phyloP scores from a whole-genome alignment of 2,329 filamentous ascomycete species.

The Stemphylium beticola region DNA sequence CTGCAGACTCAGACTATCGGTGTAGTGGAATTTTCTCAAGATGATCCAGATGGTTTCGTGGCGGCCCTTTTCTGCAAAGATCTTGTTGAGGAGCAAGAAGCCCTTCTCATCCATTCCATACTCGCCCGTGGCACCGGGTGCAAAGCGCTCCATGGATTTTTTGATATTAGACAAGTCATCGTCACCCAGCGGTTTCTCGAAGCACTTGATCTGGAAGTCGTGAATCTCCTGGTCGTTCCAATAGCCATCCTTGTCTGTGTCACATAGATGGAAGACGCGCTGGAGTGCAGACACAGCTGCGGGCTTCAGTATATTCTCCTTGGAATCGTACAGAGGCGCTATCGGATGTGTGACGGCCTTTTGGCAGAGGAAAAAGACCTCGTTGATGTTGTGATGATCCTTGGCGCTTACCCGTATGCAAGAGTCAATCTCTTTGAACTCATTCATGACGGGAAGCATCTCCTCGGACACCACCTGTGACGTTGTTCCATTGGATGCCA shows the following conservation, averaged over 20 bases:
- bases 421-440: conserved; percentile 98
- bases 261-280: conserved; percentile 92
- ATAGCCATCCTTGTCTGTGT: conserved; percentile 94
- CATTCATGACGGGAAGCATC: conserved; percentile 97
- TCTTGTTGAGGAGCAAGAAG: conserved; percentile 89
- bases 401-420: conserved; percentile 94
- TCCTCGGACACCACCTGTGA: conserved; percentile 92
- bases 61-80: conserved; percentile 95
- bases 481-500: conserved; percentile 75
- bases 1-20: conserved; percentile 89
- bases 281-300: conserved; percentile 84
- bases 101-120: conserved; percentile 78
- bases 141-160: conserved; percentile 74
- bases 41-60: conserved; percentile 99
- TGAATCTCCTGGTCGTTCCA: conserved; percentile 89
- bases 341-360: conserved; percentile 98
- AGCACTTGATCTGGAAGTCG: conserved; percentile 89
- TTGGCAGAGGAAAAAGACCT: conserved; percentile 94
- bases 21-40: conserved; percentile 91
- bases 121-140: conserved; percentile 64
- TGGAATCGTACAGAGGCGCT: conserved; percentile 94
- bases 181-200: conserved; percentile 80
- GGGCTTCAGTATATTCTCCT: conserved; percentile 84
- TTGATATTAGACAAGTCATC: conserved; percentile 94
- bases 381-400: conserved; percentile 92